Evolutionary conservation across 768 basidiomycete species (phyloP), one percentile per base, ranked within the genome.

Genomic region (Dictyophora rubrovolvata): DNA sequence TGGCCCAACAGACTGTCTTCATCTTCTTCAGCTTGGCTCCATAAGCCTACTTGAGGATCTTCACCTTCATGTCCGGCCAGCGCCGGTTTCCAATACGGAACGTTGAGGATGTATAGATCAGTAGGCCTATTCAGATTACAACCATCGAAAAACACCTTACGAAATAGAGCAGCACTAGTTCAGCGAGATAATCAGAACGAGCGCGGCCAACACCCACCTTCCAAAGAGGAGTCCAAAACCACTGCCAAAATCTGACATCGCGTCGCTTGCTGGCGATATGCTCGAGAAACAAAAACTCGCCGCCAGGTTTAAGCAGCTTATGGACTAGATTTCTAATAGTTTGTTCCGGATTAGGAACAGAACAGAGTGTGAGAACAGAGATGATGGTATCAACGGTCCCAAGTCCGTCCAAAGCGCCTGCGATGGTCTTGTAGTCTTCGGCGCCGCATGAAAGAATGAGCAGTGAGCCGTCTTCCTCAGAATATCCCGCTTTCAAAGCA

Each of bases 211-310:
- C 28, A 28, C 28, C 69, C 0, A 74, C 46, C 5, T 66, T 65
- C 88, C 88, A 90, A 4, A 88, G 5, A 0, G 87, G 87, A 1
- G 84, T 76, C 87, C 86, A 89, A 53, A 86, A 75, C 0, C 73
- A 61, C 68, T 90, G 88, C 86, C 86, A 89, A 79, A 81, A 80
- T 8, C 79, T 78, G 1, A 87, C 78, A 61, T 84, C 80, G 7
- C 64, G 55, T 0, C 70, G 68, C 1, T 73, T 77, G 63, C 77
- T 85, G 54, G 75, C 69, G 10, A 89, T 85, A 61, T 90, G 88
- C 68, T 90, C 88, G 61, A 81, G 83, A 64, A 83, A 83, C 17
- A 89, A 71, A 0, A 89, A 57, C 54, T 77, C 73, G 0, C 88
- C 88, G 0, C 85, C 84, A 0, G 86, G 77, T 60, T 77, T 81